Conservation (phyloP, 2,329 filamentous ascomycete genomes). For the Phaeoacremonium minimum region DNA sequence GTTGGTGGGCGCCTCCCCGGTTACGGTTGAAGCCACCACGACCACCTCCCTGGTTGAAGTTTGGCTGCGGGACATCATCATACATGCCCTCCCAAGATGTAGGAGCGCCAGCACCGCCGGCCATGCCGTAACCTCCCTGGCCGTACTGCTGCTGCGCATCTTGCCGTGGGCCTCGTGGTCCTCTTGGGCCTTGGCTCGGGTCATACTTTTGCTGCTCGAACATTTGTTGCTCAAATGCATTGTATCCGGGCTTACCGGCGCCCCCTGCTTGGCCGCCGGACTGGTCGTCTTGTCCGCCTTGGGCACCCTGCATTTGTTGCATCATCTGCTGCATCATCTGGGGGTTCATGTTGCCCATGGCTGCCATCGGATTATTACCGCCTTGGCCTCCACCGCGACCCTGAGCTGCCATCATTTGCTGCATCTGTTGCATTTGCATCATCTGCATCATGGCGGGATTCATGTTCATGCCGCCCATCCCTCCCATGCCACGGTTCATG, state of each 20-base stretch:
- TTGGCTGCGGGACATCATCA: constrained; percentile 86
- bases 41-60: constrained; percentile 48
- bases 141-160: constrained; percentile 21
- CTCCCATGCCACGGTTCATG: constrained; percentile 68
- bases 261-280: constrained; percentile 18
- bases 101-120: constrained; percentile 50
- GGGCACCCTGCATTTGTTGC: constrained; percentile 40
- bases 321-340: constrained; percentile 55
- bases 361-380: constrained; percentile 34
- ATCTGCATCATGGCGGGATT: constrained; percentile 76
- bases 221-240: constrained; percentile 66
- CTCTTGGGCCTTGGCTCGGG: constrained; percentile 44
- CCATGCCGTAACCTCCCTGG: constrained; percentile 26
- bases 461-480: constrained; percentile 48
- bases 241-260: constrained; percentile 51
- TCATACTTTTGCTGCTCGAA: constrained; percentile 80
- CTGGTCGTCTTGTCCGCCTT: constrained; percentile 15
- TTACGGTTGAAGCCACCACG: constrained; percentile 30
- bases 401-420: constrained; percentile 36
- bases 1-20: constrained; percentile 24
- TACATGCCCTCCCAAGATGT: constrained; percentile 98
- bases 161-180: constrained; percentile 23
- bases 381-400: constrained; percentile 16
- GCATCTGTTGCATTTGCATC: constrained; percentile 66
- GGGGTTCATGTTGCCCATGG: constrained; percentile 34